Evolutionary conservation across 176 grass and related monocot genomes (phyloP), one percentile per base, ranked within the genome.

Genomic region (Aegilops longissima): DNA sequence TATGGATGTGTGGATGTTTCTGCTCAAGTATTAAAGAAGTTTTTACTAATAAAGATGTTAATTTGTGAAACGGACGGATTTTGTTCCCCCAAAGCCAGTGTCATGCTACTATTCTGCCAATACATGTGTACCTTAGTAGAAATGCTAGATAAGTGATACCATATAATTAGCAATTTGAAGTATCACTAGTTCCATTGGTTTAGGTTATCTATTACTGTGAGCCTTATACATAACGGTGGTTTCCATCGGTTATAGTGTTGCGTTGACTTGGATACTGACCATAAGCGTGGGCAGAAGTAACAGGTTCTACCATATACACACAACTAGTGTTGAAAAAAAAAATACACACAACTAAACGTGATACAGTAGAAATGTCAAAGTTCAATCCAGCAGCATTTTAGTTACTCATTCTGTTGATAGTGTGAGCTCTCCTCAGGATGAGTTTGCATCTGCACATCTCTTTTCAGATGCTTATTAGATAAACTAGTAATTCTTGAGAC

Each of bases 251-350:
- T 73, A 47, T 73, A 73, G 42, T 51, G 29, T 21, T 54, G 40
- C 12, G 66, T 51, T 76, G 61, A 85, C 35, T 78, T 85, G 73
- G 61, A 77, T 51, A 85, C 61, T 38, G 1, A 52, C 42, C 77
- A 77, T 31, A 77, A 51, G 61, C 31, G 34, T 78, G 62, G 73
- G 62, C 30, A 63, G 17, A 30, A 73, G 12, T 71, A 58, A 82
- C 80, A 82, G 42, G 45, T 29, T 14, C 40, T 82, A 38, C 71
- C 51, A 72, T 29, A 39, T 33, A 42, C 67, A 40, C 49, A 61
- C 16, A 73, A 59, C 72, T 39, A 42, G 42, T 44, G 42, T 44
- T 44, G 42, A 44, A 44, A 44, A 42, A 40, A 38, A 8, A 39
- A 44, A 3, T 3, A 44, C 42, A 44, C 42, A 44, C 9, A 44